Percentiles rank a stretch among this genome's conserved stretches.
Conservation (phyloP, 2,329 filamentous ascomycete species). For the Metarhizium rileyi region DNA sequence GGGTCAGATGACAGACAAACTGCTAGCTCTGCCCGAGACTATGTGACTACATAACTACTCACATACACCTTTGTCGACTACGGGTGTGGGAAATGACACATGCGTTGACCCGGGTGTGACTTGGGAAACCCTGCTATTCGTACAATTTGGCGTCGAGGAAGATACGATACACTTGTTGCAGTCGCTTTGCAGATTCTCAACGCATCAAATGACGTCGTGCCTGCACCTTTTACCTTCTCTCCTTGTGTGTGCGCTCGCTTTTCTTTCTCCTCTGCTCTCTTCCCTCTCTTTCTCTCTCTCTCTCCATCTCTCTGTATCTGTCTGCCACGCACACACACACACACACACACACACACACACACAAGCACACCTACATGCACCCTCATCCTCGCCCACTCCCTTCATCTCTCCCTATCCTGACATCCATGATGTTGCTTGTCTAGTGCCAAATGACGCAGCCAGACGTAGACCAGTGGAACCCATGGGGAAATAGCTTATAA, state of each 20-base stretch:
- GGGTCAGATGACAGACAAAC: background rate
- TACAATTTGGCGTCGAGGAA: background rate
- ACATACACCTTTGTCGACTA: no score
- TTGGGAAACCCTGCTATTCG: background rate
- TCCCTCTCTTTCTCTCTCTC: background rate
- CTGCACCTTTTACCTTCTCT: background rate
- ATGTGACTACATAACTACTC: background rate
- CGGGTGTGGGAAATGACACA: background rate
- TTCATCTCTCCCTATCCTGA: conserved; percentile 41
- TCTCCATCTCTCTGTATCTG: background rate
- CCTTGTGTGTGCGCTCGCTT: no score
- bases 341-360: background rate
- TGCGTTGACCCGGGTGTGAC: background rate
- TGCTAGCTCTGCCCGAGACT: background rate
- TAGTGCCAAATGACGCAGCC: conserved; percentile 76
- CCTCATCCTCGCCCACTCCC: background rate
- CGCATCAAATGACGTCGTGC: background rate
- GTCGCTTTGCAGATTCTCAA: background rate
- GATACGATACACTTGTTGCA: background rate
- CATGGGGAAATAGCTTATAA: conserved; percentile 98
- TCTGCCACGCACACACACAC: background rate
- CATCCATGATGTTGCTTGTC: conserved; percentile 82
- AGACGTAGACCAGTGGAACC: conserved; percentile 80
- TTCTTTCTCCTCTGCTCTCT: no score
- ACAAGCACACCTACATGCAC: background rate